Percentiles rank a stretch among this genome's conserved stretches.
Conservation (phyloP, 2,329 filamentous ascomycete genomes). For the Remersonia thermophila region DNA sequence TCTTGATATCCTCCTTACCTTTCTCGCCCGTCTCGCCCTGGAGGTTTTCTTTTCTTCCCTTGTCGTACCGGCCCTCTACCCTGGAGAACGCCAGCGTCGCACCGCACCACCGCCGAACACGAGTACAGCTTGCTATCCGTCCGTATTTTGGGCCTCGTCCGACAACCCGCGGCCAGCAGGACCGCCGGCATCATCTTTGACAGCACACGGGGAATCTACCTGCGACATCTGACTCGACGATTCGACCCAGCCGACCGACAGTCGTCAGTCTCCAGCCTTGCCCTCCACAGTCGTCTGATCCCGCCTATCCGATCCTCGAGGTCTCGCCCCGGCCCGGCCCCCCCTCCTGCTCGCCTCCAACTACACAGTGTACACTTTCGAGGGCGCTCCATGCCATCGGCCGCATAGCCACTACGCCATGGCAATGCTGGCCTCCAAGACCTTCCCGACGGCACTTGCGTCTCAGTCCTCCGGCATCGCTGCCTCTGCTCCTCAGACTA, state of each 20-base stretch:
- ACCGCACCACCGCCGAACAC: conserved; percentile 2
- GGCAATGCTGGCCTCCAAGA: conserved; percentile 70
- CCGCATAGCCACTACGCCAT: conserved; percentile 29
- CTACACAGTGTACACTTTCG: not conserved
- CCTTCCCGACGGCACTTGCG: conserved; percentile 48
- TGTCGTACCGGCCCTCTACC: too few relatives aligned
- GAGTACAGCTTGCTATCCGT: conserved; percentile 1
- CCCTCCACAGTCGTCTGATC: too few relatives aligned
- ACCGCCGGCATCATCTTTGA: not conserved
- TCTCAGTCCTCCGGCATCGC: conserved; percentile 32
- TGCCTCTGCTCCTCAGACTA: conserved; percentile 34
- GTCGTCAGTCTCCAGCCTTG: too few relatives aligned
- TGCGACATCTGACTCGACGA: not conserved
- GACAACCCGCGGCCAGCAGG: conserved; percentile 1
- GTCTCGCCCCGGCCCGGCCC: too few relatives aligned
- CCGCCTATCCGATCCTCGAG: too few relatives aligned
- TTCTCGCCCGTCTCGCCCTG: too few relatives aligned
- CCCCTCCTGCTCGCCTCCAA: too few relatives aligned
- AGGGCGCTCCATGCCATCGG: conserved; percentile 4
- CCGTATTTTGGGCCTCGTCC: conserved; percentile 4
- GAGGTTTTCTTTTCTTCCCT: too few relatives aligned
- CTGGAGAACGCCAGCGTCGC: not conserved
- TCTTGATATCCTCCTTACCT: too few relatives aligned
- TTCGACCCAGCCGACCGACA: not conserved
- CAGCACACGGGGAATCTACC: not conserved